phyloP scores from a whole-genome alignment of 169 alveolate genomes.

The Perkinsus olseni region DNA sequence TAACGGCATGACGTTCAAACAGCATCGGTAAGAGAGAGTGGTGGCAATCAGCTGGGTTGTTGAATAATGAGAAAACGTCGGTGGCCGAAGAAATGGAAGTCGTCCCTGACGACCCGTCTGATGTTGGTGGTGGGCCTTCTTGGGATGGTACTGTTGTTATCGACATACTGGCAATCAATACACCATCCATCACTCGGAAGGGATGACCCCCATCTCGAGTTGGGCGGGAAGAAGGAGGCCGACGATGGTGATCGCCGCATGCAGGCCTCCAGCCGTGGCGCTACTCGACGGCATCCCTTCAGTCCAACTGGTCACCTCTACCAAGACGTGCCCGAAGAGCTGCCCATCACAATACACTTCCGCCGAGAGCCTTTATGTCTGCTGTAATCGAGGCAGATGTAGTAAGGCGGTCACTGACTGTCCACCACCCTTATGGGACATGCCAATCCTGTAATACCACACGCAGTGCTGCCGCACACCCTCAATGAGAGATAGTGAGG shows the following conservation, averaged over 20 bases:
- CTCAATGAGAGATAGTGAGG: no score
- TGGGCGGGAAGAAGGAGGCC: no score
- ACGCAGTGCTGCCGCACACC: background rate
- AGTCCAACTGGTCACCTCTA: background rate
- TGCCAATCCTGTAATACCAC: background rate
- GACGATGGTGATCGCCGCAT: no score
- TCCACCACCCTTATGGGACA: background rate
- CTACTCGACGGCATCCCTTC: background rate
- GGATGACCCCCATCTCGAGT: no score
- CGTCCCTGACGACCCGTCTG: background rate
- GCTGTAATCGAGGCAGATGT: background rate
- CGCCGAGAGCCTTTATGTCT: background rate
- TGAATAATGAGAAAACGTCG: background rate
- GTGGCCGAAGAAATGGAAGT: background rate
- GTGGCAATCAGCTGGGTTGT: background rate
- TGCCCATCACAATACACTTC: background rate
- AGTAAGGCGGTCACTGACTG: background rate
- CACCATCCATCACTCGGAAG: background rate
- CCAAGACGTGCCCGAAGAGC: background rate
- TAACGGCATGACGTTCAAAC: no score
- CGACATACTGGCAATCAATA: background rate
- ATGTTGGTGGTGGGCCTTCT: background rate
- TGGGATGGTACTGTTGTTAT: background rate
- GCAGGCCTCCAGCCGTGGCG: background rate
- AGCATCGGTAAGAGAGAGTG: no score